Evolutionary conservation across 1,284 basidiomycete genomes (phyloP), one percentile per base, ranked within the genome.

Genomic region (Microbotryum intermedium): DNA sequence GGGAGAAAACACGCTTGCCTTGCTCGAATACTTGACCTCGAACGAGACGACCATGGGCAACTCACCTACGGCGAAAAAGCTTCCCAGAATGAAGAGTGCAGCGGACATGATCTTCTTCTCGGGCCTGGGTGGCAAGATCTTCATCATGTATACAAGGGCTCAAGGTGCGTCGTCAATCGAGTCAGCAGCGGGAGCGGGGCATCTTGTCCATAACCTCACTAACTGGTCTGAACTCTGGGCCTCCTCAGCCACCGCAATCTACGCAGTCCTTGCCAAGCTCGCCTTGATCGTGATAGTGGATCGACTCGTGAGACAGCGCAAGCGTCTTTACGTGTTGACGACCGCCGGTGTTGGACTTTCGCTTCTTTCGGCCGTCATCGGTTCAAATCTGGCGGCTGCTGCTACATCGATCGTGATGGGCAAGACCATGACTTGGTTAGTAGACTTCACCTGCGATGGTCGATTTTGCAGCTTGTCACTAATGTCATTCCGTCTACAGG

Each of bases 1-100:
- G 84, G 91, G 83, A 25, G 88, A 90, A 65, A 97, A 97, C 71
- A 81, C 86, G 1, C 82, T 95, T 20, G 88, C 88, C 0, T 82
- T 97, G 30, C 77, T 97, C 39, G 80, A 81, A 45, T 80, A 90
- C 72, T 81, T 98, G n/a, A 72, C 72, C 0, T 84, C 84, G 0
- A 69, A 79, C 0, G 77, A 76, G 4, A 88, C 87, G 0, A 81
- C 84, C 1, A 74, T 91, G 4, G 82, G 84, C 0, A 77, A 77
- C 47, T 60, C 61, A 21, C 57, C 50, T 10, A 21, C 20, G 13
- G 51, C 64, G 23, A 45, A 47, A 21, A 58, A 60, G 7, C 55
- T 34, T 18, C 51, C 66, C 11, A 62, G 58, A 0, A 78, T 88
- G 16, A 81, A 60, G 80, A 81, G 13, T 81, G 82, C 84, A 0